Evolutionary conservation across 306 rosid genomes (phyloP), one percentile per base, ranked within the genome.

Genomic region (Styphnolobium japonicum): DNA sequence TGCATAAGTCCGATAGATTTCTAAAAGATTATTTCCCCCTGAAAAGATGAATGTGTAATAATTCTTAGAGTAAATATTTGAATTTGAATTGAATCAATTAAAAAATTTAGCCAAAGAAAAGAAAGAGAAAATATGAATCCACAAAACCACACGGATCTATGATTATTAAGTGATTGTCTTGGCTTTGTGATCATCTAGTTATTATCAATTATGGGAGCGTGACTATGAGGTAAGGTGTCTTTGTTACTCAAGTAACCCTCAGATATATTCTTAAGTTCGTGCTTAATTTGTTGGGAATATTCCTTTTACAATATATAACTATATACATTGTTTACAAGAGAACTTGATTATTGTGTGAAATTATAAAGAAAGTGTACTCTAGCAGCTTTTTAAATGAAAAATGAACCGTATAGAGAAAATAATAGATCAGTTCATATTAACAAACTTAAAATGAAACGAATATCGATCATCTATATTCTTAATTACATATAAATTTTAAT

Each of bases 201-300:
- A 52, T 69, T 77, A 70, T 79, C 80, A 49, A 71, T 76, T 57
- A 27, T 82, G 74, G 42, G 39, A 61, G 29, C 1, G 81, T 46
- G 72, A 51, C 52, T 37, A 58, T 57, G 49, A 57, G 89, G 81
- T 86, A 63, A 36, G 80, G 60, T 86, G 89, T 86, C 87, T 58
- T 76, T 42, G 61, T 86, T 85, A 80, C 43, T 15, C 73, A 83
- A 71, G 74, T 71, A 79, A 70, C 79, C 82, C 80, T 78, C 80
- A 56, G 31, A 71, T 68, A 68, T 62, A 40, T 63, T 67, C 33
- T 72, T 19, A 16, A 16, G 33, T 73, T 66, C 7, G 58, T 57
- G 81, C 19, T 61, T 78, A 25, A n/a, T n/a, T n/a, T n/a, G 81
- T 43, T 73, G 36, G 55, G 36, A 62, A 74, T 85, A 51, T 85